Percentiles rank a stretch among this genome's conserved stretches.
Conservation (phyloP, 768 basidiomycete genomes). For the Leccinum pellstonianum region DNA sequence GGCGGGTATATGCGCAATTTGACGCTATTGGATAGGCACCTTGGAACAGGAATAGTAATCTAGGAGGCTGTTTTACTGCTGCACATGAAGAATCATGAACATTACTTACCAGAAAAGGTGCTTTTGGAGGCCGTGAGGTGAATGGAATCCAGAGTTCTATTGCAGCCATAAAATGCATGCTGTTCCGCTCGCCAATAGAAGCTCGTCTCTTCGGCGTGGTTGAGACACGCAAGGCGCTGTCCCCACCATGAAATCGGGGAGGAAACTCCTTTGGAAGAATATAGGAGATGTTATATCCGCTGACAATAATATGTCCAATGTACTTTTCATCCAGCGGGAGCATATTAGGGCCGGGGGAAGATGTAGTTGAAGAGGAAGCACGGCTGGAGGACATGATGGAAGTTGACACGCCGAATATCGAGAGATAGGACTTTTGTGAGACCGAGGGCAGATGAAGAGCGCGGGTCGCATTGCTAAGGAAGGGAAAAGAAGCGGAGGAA, state of each 20-base stretch:
- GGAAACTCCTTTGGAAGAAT: slow-evolving; percentile 69
- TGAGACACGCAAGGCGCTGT: slow-evolving; percentile 23
- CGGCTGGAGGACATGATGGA: slow-evolving; percentile 33
- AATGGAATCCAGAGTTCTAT: slow-evolving; percentile 77
- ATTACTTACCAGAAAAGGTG: slow-evolving; percentile 66
- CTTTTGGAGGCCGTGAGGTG: slow-evolving; percentile 61
- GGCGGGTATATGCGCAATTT: slow-evolving; percentile 74
- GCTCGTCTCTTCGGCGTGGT: slow-evolving; percentile 43
- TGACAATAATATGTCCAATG: slow-evolving; percentile 73
- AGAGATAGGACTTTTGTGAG: slow-evolving; percentile 57
- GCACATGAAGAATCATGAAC: background rate
- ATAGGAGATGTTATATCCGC: slow-evolving; percentile 73
- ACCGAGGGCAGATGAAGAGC: slow-evolving; percentile 66
- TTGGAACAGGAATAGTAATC: slow-evolving; percentile 76
- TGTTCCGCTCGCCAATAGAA: slow-evolving; percentile 56
- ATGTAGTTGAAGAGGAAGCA: slow-evolving; percentile 37
- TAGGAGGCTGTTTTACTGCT: slow-evolving; percentile 29
- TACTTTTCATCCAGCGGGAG: slow-evolving; percentile 64
- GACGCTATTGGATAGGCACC: slow-evolving; percentile 75
- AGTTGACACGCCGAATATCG: slow-evolving; percentile 48
- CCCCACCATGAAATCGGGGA: slow-evolving; percentile 29
- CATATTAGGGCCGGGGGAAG: slow-evolving; percentile 24
- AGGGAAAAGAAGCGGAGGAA: slow-evolving; percentile 57
- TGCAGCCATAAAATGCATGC: slow-evolving; percentile 76
- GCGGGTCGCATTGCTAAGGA: slow-evolving; percentile 66